Base-by-base conservation (phyloP, 1,139 yeast species). In the Zygosaccharomyces pseudobailii region DNA sequence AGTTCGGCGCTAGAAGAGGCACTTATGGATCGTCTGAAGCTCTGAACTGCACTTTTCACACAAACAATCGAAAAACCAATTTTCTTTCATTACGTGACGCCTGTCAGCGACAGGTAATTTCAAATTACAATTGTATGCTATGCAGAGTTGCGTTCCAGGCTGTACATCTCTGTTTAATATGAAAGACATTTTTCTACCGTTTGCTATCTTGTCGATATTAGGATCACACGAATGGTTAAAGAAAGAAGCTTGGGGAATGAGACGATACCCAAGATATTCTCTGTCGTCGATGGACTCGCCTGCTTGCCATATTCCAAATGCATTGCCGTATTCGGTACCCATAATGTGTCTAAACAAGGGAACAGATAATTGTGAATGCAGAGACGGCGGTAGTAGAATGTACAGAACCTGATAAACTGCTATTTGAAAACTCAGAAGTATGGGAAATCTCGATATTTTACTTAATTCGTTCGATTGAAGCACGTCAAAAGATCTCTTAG, bases 281-380 rank as follows among this genome's bases (percentile, higher is more conserved):
- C 76, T 73, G 40, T 79, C 80, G 42, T 70, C 77, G 10, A 57
- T 48, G 45, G 67, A 55, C 53, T 71, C 61, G 40, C 61, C 56
- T 0, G 64, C 58, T 39, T 84, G 80, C 87, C 90, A 82, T 19
- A 82, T 79, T 0, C 89, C 89, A 66, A 84, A 84, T 0, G 89
- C 84, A 59, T 84, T 84, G n/a, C 86, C 84, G 32, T 82, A 75
- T 52, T 82, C 85, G 34, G 75, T 70, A 2, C 89, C 89, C 40
- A 81, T 69, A 4, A 79, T 72, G 6, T 69, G 65, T 41, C 87
- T 69, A 21, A 83, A 66, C 3, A 55, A 55, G 4, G 62, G 61
- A 1, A 76, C 65, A 2, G 75, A 70, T 13, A 82, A 65, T n/a
- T 63, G 58, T 1, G 63, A 61, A 42, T 69, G 72, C 28, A 79